Conservation (phyloP, 495 filamentous ascomycete genomes). For the Cudoniella acicularis region DNA sequence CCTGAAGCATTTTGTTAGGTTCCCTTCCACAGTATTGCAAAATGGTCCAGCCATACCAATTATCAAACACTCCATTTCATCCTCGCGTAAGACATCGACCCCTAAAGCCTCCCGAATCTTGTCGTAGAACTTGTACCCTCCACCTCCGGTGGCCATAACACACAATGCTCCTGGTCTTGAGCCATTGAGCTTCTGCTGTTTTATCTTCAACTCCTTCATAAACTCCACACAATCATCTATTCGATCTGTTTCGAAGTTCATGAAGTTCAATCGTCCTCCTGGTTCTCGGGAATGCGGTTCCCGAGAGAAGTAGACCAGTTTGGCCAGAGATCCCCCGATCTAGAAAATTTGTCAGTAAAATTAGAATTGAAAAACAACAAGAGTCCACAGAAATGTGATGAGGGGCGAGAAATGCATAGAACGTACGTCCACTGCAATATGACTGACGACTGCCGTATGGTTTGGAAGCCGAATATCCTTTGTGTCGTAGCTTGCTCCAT, state of each 20-base stretch:
- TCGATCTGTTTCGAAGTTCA: constrained; percentile 90
- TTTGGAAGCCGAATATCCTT: constrained; percentile 94
- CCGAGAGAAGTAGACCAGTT: constrained; percentile 94
- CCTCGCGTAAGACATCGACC: constrained; percentile 85
- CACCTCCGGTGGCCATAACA: constrained; percentile 92
- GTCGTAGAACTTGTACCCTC: constrained; percentile 94
- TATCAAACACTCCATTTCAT: constrained; percentile 99
- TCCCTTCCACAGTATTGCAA: background rate
- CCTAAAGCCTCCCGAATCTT: constrained; percentile 74
- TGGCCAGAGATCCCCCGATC: constrained; percentile 94
- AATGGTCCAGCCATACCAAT: constrained; percentile 53
- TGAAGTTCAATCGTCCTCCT: constrained; percentile 88
- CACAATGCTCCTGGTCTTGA: constrained; percentile 61
- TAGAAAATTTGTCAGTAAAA: constrained; percentile 30
- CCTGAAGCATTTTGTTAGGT: constrained; percentile 42
- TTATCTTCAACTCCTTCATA: constrained; percentile 74
- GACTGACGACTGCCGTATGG: constrained; percentile 87
- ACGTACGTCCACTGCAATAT: constrained; percentile 92
- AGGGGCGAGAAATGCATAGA: too few relatives aligned
- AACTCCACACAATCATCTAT: constrained; percentile 91
- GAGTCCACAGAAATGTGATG: too few relatives aligned
- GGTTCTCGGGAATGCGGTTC: constrained; percentile 74
- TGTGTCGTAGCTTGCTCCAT: constrained; percentile 66
- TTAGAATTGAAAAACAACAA: too few relatives aligned
- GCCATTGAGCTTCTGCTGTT: constrained; percentile 72